phyloP scores from a whole-genome alignment of 2,329 filamentous ascomycete genomes.

The Colletotrichum sojae region DNA sequence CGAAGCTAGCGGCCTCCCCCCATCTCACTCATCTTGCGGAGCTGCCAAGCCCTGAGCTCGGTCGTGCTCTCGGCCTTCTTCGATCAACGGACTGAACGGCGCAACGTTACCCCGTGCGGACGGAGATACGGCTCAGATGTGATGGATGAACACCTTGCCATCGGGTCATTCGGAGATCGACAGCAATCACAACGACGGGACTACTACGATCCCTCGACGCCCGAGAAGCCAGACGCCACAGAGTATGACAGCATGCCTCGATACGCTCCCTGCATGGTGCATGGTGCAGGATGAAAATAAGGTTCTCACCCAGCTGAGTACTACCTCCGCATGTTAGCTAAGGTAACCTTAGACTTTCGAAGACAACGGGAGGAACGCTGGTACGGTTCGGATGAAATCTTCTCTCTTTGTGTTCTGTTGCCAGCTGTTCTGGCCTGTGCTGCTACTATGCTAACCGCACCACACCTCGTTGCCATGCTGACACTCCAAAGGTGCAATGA shows the following conservation, averaged over 20 bases:
- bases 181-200: neutral
- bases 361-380: neutral
- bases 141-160: neutral
- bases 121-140: neutral
- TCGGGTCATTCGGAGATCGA: neutral
- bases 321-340: neutral
- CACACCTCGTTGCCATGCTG: neutral
- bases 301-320: conserved; percentile 6
- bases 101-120: conserved; percentile 13
- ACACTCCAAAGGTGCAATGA: neutral
- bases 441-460: conserved; percentile 7
- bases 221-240: conserved; percentile 19
- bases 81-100: neutral
- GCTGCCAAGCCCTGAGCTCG: conserved; percentile 8
- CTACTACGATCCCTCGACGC: neutral
- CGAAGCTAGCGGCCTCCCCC: neutral
- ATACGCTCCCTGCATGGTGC: neutral
- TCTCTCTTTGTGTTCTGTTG: conserved; percentile 16
- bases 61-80: neutral
- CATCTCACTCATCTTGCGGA: neutral
- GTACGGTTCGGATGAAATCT: conserved; percentile 15
- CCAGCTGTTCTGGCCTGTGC: neutral
- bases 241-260: conserved; percentile 3
- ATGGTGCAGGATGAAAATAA: neutral
- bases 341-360: neutral